Percentiles rank a stretch among this genome's conserved stretches.
These are phyloP conservation scores for Zymoseptoria passerinii DNA, from an alignment of 2,329 filamentous ascomycete species.

Conservation along the genomic window DNA sequence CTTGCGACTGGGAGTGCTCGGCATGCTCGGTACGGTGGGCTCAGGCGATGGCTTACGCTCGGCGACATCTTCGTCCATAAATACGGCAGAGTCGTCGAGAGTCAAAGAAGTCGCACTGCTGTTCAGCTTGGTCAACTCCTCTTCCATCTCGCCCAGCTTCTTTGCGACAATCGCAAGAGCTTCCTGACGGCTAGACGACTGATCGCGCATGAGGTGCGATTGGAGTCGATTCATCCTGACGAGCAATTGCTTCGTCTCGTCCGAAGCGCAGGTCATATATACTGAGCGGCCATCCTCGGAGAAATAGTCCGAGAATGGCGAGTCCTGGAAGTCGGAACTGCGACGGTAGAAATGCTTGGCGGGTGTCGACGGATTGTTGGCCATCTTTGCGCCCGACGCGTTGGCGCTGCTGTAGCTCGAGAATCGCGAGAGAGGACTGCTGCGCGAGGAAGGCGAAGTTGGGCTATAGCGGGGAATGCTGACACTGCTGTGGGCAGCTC, in stretches of 20 bases:
- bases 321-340: constrained; percentile 24
- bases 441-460: constrained; percentile 12
- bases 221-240: constrained; percentile 31
- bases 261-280: constrained; percentile 13
- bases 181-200: constrained; percentile 1
- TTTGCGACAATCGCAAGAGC: constrained; percentile 16
- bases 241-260: constrained; percentile 29
- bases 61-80: constrained; percentile 21
- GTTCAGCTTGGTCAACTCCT: constrained; percentile 23
- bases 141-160: constrained; percentile 28
- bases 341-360: constrained; percentile 15
- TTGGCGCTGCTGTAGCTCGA: constrained; percentile 7
- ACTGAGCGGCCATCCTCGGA: constrained; percentile 30
- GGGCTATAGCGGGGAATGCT: constrained; percentile 9
- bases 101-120: constrained; percentile 17
- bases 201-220: constrained; percentile 28
- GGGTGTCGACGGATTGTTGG: constrained; percentile 19
- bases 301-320: constrained; percentile 36
- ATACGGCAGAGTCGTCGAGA: constrained; percentile 28
- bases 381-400: constrained; percentile 1
- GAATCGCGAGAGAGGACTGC: constrained; percentile 13
- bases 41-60: constrained; percentile 1
- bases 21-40: not conserved
- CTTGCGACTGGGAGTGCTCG: not conserved
- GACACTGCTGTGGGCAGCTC: constrained; percentile 15